A percentile compares a stretch with the other conserved stretches of the same genome.
Conservation (phyloP, 768 basidiomycete species). For the Tylopilus rubrobrunneus region DNA sequence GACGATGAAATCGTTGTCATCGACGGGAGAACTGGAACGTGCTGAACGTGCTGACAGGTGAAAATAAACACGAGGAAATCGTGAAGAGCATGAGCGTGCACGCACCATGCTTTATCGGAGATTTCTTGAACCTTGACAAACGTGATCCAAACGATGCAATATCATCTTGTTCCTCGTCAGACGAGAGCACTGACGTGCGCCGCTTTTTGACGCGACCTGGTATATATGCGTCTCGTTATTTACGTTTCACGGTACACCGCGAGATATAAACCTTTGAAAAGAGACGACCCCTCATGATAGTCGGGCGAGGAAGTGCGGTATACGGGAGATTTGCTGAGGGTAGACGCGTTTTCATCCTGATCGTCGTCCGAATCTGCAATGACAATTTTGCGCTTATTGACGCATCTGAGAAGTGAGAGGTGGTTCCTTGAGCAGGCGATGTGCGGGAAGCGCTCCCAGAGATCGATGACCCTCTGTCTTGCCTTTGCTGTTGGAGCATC, state of each 20-base stretch:
- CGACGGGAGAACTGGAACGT: conserved; percentile 39
- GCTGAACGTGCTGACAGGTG: conserved; percentile 37
- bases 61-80: conserved; percentile 7
- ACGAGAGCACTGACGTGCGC: conserved; percentile 48
- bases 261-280: conserved; percentile 22
- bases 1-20: conserved; percentile 72
- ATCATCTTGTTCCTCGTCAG: conserved; percentile 46
- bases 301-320: conserved; percentile 28
- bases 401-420: conserved; percentile 30
- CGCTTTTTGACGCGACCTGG: conserved; percentile 56
- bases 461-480: conserved; percentile 34
- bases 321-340: conserved; percentile 9
- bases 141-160: conserved; percentile 51
- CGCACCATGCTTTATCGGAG: conserved; percentile 52
- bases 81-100: not conserved
- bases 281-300: conserved; percentile 24
- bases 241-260: not conserved
- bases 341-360: conserved; percentile 9
- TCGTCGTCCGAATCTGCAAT: conserved; percentile 75
- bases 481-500: conserved; percentile 26
- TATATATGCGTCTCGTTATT: conserved; percentile 8
- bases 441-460: no score
- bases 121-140: conserved; percentile 64
- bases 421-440: no score
- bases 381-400: conserved; percentile 66